Percentiles rank a stretch among this genome's conserved stretches.
Conservation (phyloP, 805 yeast genomes). For the Cyberlindnera galapagoensis region DNA sequence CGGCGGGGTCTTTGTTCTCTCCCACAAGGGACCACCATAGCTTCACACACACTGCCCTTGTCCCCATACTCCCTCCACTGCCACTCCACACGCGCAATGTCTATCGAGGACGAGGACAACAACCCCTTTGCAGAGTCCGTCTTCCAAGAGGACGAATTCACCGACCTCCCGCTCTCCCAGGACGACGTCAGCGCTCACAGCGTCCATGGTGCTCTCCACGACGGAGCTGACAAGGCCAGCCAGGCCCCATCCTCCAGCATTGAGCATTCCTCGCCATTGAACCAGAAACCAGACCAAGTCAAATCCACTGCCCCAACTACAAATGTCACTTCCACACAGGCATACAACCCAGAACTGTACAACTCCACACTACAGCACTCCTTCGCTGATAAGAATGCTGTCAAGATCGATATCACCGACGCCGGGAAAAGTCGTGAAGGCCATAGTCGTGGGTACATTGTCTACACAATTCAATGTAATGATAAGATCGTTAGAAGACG, state of each 20-base stretch:
- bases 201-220: no score
- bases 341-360: constrained; percentile 24
- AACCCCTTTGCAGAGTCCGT: constrained; percentile 18
- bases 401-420: constrained; percentile 49
- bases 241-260: no score
- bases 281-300: not conserved
- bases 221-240: no score
- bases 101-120: constrained; percentile 22
- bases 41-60: no score
- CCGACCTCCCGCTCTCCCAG: constrained; percentile 20
- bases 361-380: constrained; percentile 16
- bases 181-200: no score
- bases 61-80: no score
- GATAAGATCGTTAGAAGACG: constrained; percentile 68
- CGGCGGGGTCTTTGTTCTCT: no score
- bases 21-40: no score
- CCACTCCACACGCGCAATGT: constrained; percentile 11
- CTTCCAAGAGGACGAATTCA: constrained; percentile 22
- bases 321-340: constrained; percentile 13
- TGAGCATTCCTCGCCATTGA: not conserved
- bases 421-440: constrained; percentile 87
- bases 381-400: constrained; percentile 15
- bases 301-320: not conserved
- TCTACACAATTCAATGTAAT: constrained; percentile 70
- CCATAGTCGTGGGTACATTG: constrained; percentile 66